These are phyloP conservation scores for Dothiorella sarmentorum DNA, from an alignment of 2,329 filamentous ascomycete species.

Conservation along the genomic window DNA sequence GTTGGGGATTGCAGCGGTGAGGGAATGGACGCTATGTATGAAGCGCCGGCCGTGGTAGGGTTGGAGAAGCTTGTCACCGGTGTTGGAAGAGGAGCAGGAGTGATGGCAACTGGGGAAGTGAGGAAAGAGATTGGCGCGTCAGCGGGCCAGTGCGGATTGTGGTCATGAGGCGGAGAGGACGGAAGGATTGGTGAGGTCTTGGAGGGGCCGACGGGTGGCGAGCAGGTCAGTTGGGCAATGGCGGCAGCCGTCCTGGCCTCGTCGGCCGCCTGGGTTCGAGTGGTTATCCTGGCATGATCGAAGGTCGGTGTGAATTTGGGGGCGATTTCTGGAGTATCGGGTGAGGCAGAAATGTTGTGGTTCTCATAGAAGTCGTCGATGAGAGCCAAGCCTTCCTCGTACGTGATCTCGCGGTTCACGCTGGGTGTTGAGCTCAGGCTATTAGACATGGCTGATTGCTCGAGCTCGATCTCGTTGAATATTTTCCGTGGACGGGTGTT, in stretches of 20 bases:
- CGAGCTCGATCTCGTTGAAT: not conserved
- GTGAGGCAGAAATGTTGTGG: not conserved
- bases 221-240: not conserved
- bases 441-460: not conserved
- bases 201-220: not conserved
- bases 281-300: not conserved
- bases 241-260: not conserved
- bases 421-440: not conserved
- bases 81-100: not conserved
- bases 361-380: constrained; percentile 5
- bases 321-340: too few species aligned
- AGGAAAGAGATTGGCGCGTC: not conserved
- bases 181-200: not conserved
- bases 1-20: not conserved
- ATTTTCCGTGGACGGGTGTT: not conserved
- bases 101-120: not conserved
- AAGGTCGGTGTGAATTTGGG: not conserved
- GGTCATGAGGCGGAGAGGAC: not conserved
- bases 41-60: not conserved
- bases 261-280: not conserved
- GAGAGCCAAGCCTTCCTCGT: constrained; percentile 2
- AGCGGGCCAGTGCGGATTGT: not conserved
- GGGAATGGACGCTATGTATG: not conserved
- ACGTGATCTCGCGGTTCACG: not conserved
- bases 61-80: not conserved